Evolutionary conservation across 2,329 filamentous ascomycete species (phyloP).

Genomic region (Aschersonia sp.): DNA sequence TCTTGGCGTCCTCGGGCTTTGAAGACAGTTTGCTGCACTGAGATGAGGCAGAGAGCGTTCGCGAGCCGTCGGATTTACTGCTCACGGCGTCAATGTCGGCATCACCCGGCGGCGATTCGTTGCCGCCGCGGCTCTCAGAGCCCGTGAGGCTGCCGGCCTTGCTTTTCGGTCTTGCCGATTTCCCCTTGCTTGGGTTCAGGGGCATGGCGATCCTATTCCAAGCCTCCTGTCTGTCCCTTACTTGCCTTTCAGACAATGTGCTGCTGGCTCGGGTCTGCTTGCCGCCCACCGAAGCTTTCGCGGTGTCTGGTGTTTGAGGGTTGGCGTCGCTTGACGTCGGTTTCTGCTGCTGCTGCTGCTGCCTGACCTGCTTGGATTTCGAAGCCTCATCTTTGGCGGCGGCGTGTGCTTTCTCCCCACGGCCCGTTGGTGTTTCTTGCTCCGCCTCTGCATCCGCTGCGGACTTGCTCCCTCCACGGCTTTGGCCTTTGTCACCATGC

Average conservation of each 20-base stretch:
- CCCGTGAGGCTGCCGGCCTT: neutral
- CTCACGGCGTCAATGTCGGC: neutral
- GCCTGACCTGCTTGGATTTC: no score
- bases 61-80: neutral
- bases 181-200: constrained; percentile 9
- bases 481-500: neutral
- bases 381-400: no score
- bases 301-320: neutral
- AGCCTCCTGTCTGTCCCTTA: constrained; percentile 14
- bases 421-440: no score
- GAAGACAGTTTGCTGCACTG: no score
- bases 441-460: neutral
- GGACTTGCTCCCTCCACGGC: neutral
- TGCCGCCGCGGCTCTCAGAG: neutral
- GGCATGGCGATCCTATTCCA: constrained; percentile 21
- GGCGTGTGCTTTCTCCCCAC: no score
- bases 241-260: neutral
- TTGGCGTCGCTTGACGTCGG: no score
- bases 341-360: no score
- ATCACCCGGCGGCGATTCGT: neutral
- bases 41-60: neutral
- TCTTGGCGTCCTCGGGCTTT: neutral
- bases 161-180: neutral
- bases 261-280: neutral
- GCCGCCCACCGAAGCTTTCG: neutral